Evolutionary conservation across 805 yeast species (phyloP), one percentile per base, ranked within the genome.

Genomic region (Jamesozyma hellenica): DNA sequence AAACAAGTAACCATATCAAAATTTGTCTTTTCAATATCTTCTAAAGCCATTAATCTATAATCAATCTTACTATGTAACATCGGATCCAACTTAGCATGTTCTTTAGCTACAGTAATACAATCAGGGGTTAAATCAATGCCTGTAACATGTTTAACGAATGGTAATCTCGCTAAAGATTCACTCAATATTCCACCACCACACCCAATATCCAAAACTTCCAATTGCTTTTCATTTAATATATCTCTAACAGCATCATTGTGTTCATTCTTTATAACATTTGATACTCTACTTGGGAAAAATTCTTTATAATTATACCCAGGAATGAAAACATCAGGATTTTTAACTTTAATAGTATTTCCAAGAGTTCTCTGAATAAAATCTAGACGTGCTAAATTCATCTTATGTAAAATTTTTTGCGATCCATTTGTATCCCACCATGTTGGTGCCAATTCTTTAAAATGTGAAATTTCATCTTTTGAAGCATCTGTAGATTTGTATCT

Each of bases 351-450:
- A 5, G 45, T 42, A 14, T 49, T 39, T 10, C 68, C 38, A 21
- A 90, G 63, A 0, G 78, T 79, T 4, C 72, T 71, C 45, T 74
- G 75, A 36, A 92, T 77, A 56, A 87, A 92, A 58, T 87, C 96
- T 82, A 90, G 72, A 46, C 98, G 67, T 39, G 85, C 67, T 36
- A 85, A 66, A 58, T 92, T 92, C 98, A 92, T 90, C 63, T 87
- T 83, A 63, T 92, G 97, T 32, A 92, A 70, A 40, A 92, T 84
- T 30, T 98, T 67, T 57, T 92, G 97, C 1, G 96, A 82, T 0
- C 98, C 98, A 47, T 78, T 64, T 12, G 83, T 77, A 51, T 92
- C 95, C 98, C 99, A 92, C 99, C 99, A 92, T n/a, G 85, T 63
- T n/a, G 81, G 68, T 1, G 99, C 98, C 34, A 92, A 67, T 27